These are phyloP conservation scores for Centella asiatica DNA, from an alignment of 129 eudicot genomes.

Conservation along the genomic window DNA sequence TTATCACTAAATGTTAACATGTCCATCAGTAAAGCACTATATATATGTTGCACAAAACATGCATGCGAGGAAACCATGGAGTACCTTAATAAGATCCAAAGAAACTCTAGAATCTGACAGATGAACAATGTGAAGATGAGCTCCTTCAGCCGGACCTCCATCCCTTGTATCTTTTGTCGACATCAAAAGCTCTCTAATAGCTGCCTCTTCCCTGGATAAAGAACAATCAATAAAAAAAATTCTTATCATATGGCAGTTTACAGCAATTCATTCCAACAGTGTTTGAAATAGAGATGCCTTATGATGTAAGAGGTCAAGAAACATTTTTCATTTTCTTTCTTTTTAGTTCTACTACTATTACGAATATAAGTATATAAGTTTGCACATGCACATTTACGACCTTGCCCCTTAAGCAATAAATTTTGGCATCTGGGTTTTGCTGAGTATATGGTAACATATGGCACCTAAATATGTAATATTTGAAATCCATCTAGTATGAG, in stretches of 20 bases:
- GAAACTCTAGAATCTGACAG: constrained; percentile 77
- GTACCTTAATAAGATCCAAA: constrained; percentile 70
- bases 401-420: too few species aligned
- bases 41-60: not conserved
- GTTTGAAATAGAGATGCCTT: too few species aligned
- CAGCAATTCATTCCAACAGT: too few species aligned
- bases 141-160: constrained; percentile 87
- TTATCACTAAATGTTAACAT: not conserved
- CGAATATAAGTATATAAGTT: too few species aligned
- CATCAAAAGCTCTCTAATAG: constrained; percentile 72
- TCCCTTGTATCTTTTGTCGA: constrained; percentile 58
- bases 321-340: not conserved
- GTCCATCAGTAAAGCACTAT: not conserved
- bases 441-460: too few species aligned
- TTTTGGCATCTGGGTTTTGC: too few species aligned
- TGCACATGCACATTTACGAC: too few species aligned
- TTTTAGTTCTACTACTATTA: too few species aligned
- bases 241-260: too few species aligned
- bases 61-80: not conserved
- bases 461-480: not conserved
- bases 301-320: too few species aligned
- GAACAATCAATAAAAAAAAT: too few species aligned
- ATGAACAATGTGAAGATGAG: constrained; percentile 97
- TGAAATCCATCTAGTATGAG: not conserved
- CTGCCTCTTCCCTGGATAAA: constrained; percentile 83